Conservation (phyloP, 2,329 filamentous ascomycete species). For the Talaromyces sp. region DNA sequence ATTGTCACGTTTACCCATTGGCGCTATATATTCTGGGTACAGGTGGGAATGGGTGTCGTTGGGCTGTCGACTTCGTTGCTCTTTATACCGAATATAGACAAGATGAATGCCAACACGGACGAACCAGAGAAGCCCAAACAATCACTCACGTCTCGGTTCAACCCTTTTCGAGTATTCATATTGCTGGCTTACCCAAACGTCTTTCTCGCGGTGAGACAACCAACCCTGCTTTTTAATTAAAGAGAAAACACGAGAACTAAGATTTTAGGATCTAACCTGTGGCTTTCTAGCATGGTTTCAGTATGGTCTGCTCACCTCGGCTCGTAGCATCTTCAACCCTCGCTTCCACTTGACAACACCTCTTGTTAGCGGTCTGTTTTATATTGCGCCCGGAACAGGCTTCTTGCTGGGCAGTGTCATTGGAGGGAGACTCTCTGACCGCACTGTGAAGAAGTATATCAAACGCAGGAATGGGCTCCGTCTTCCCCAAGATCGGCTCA, state of each 20-base stretch:
- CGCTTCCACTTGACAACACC: slow-evolving; percentile 63
- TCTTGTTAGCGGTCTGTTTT: slow-evolving; percentile 65
- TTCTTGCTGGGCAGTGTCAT: slow-evolving; percentile 65
- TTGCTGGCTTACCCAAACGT: slow-evolving; percentile 66
- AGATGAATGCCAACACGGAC: slow-evolving; percentile 52
- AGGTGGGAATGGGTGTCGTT: slow-evolving; percentile 60
- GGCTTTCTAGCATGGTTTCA: slow-evolving; percentile 64
- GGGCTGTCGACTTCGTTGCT: slow-evolving; percentile 58
- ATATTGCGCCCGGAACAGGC: slow-evolving; percentile 65
- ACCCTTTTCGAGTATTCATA: slow-evolving; percentile 56
- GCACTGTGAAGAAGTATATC: slow-evolving; percentile 60
- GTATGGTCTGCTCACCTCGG: slow-evolving; percentile 61
- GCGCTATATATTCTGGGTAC: slow-evolving; percentile 74
- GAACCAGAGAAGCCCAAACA: slow-evolving; percentile 11
- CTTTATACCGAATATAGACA: slow-evolving; percentile 63
- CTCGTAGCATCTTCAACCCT: slow-evolving; percentile 68
- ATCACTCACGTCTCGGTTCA: slow-evolving; percentile 51
- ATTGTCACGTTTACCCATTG: slow-evolving; percentile 71
- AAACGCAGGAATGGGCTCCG: slow-evolving; percentile 52
- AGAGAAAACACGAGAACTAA: background rate
- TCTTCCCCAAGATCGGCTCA: slow-evolving; percentile 63
- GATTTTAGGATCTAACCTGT: slow-evolving; percentile 27
- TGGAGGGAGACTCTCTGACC: slow-evolving; percentile 64
- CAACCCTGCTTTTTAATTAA: slow-evolving; percentile 33
- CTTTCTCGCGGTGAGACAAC: slow-evolving; percentile 49